A percentile compares a stretch with the other conserved stretches of the same genome.
These are phyloP conservation scores for Polyporus tsugae DNA, from an alignment of 1,284 basidiomycete species.

Conservation along the genomic window DNA sequence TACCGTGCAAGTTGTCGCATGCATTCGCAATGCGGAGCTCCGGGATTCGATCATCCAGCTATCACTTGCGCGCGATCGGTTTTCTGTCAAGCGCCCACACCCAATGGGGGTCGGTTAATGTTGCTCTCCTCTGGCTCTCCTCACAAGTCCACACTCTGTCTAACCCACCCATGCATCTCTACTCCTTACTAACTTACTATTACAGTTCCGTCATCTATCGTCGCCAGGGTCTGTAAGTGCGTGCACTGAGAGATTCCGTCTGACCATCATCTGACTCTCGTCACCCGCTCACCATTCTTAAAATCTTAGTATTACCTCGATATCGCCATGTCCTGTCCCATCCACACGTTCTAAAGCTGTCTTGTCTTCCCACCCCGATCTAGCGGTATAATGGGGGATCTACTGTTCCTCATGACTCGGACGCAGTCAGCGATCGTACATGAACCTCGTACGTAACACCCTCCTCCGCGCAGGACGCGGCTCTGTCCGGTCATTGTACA, in stretches of 20 bases:
- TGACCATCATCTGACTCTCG: too few relatives aligned
- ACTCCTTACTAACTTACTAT: neutral
- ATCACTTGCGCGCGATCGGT: neutral
- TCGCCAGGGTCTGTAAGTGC: neutral
- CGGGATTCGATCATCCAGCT: neutral
- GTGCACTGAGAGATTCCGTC: neutral
- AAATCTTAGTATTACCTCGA: too few relatives aligned
- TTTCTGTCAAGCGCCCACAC: neutral
- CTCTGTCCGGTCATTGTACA: neutral
- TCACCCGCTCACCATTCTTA: too few relatives aligned
- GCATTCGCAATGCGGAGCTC: neutral
- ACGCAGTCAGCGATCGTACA: too few relatives aligned
- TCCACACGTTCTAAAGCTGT: too few relatives aligned
- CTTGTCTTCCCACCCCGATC: too few relatives aligned
- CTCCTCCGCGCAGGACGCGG: too few relatives aligned
- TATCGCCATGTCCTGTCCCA: too few relatives aligned
- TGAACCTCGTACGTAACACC: too few relatives aligned
- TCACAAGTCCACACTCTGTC: neutral
- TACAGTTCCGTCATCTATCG: neutral
- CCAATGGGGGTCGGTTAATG: neutral
- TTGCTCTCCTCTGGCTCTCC: neutral
- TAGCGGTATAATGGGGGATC: too few relatives aligned
- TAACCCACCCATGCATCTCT: neutral
- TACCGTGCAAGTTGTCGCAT: neutral
- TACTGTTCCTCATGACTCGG: too few relatives aligned